A percentile compares a stretch with the other conserved stretches of the same genome.
These are phyloP conservation scores for Salix caprea DNA, from an alignment of 345 rosid genomes.

Conservation along the genomic window DNA sequence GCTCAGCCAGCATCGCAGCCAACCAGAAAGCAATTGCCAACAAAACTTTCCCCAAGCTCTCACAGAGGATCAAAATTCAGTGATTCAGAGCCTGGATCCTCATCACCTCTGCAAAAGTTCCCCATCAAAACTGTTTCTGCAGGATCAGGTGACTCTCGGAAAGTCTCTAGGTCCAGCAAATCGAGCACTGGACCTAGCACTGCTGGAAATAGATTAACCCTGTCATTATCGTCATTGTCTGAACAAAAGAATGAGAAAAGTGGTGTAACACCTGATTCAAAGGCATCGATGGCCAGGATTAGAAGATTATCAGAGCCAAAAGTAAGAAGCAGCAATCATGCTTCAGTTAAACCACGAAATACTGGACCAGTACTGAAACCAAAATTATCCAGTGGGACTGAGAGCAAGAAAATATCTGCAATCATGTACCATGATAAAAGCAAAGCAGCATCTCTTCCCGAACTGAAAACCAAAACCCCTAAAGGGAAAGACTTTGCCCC, in stretches of 20 bases:
- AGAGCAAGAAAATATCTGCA: constrained; percentile 72
- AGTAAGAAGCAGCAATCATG: constrained; percentile 33
- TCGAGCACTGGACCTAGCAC: constrained; percentile 46
- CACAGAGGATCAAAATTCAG: constrained; percentile 72
- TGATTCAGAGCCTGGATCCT: constrained; percentile 69
- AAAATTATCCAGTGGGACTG: constrained; percentile 46
- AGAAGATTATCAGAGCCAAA: constrained; percentile 86
- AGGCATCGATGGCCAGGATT: constrained; percentile 56
- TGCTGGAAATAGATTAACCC: constrained; percentile 47
- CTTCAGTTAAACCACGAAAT: constrained; percentile 44
- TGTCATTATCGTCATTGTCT: constrained; percentile 60
- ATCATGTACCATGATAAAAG: constrained; percentile 71
- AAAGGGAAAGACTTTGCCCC: constrained; percentile 35
- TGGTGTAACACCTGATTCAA: constrained; percentile 41
- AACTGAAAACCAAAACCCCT: constrained; percentile 53
- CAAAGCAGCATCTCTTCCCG: constrained; percentile 75
- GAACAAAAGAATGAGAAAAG: constrained; percentile 50
- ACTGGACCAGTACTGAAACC: constrained; percentile 36
- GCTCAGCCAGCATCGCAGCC: constrained; percentile 45
- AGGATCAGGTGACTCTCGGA: constrained; percentile 46
- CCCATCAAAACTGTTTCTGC: constrained; percentile 43
- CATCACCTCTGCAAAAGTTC: constrained; percentile 63
- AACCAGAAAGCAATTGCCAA: constrained; percentile 48
- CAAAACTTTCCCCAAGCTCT: constrained; percentile 62
- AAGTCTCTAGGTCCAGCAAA: constrained; percentile 51